A percentile compares a stretch with the other conserved stretches of the same genome.
These are phyloP conservation scores for Chrysosphaeria jannelii DNA, from an alignment of 2,329 filamentous ascomycete genomes.

Conservation along the genomic window DNA sequence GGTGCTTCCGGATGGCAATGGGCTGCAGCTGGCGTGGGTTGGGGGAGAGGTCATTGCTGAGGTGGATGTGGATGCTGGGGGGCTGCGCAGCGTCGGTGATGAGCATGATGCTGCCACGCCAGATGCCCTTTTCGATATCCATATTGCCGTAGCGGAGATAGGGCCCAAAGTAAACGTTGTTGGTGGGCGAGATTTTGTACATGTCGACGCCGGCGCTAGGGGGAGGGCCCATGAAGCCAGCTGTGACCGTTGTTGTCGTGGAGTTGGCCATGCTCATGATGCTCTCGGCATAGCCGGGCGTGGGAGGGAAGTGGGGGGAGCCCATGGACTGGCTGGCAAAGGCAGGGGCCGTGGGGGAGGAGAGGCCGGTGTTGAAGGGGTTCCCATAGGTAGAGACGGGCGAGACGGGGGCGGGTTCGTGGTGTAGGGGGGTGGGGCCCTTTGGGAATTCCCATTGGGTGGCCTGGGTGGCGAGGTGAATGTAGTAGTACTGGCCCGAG, in stretches of 20 bases:
- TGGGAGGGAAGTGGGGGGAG: slow-evolving; percentile 61
- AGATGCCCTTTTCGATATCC: slow-evolving; percentile 70
- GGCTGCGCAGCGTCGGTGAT: slow-evolving; percentile 77
- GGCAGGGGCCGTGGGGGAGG: too few species aligned
- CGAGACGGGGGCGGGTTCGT: slow-evolving; percentile 57
- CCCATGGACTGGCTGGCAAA: slow-evolving; percentile 37
- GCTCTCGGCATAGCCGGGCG: slow-evolving; percentile 58
- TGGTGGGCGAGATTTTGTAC: slow-evolving; percentile 80
- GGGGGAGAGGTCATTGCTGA: slow-evolving; percentile 67
- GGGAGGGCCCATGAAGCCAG: slow-evolving; percentile 73
- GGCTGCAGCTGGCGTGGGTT: slow-evolving; percentile 71
- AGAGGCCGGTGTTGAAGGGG: too few species aligned
- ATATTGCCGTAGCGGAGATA: slow-evolving; percentile 93
- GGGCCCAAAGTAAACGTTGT: slow-evolving; percentile 92
- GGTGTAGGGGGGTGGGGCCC: slow-evolving; percentile 63
- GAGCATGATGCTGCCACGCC: slow-evolving; percentile 80
- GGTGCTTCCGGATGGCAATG: slow-evolving; percentile 60
- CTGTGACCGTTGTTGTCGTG: too few species aligned
- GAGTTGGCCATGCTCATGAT: slow-evolving; percentile 55
- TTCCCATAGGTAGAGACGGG: slow-evolving; percentile 54
- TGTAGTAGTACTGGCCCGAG: slow-evolving; percentile 96
- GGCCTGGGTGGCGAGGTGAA: slow-evolving; percentile 77
- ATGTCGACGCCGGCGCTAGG: slow-evolving; percentile 70
- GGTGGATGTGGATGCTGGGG: slow-evolving; percentile 84
- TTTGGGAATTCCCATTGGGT: slow-evolving; percentile 99